These are phyloP conservation scores for Chalaropsis thielavioides DNA, from an alignment of 2,329 filamentous ascomycete species.

Conservation along the genomic window DNA sequence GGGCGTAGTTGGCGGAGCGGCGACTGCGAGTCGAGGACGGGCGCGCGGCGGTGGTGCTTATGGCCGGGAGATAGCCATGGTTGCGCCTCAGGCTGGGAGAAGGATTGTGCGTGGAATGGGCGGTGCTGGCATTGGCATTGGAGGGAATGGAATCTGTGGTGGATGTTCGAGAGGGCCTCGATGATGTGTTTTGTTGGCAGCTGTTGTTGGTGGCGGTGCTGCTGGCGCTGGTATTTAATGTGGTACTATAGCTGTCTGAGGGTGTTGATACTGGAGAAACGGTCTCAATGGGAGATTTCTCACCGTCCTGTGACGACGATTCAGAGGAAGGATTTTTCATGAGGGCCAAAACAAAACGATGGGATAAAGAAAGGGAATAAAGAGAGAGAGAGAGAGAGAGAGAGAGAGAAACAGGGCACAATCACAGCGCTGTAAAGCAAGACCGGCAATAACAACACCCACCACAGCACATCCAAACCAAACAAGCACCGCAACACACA, in stretches of 20 bases:
- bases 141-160: neutral
- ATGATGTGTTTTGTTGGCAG: neutral
- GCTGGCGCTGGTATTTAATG: neutral
- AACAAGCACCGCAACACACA: neutral
- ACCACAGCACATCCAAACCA: neutral
- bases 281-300: conserved; percentile 11
- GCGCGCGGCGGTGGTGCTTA: conserved; percentile 17
- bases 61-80: neutral
- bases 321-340: conserved; percentile 16
- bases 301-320: conserved; percentile 16
- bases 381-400: neutral
- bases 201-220: neutral
- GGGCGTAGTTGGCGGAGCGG: conserved; percentile 15
- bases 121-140: neutral
- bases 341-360: neutral
- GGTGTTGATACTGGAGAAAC: neutral
- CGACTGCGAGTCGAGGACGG: conserved; percentile 23
- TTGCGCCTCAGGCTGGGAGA: neutral
- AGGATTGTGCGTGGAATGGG: neutral
- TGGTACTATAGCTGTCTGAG: neutral
- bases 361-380: neutral
- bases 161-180: neutral
- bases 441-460: neutral
- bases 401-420: neutral
- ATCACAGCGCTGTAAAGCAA: neutral